Percentiles rank a stretch among this genome's conserved stretches.
These are phyloP conservation scores for Xylariaceae sp. DNA, from an alignment of 2,329 filamentous ascomycete species.

Conservation along the genomic window DNA sequence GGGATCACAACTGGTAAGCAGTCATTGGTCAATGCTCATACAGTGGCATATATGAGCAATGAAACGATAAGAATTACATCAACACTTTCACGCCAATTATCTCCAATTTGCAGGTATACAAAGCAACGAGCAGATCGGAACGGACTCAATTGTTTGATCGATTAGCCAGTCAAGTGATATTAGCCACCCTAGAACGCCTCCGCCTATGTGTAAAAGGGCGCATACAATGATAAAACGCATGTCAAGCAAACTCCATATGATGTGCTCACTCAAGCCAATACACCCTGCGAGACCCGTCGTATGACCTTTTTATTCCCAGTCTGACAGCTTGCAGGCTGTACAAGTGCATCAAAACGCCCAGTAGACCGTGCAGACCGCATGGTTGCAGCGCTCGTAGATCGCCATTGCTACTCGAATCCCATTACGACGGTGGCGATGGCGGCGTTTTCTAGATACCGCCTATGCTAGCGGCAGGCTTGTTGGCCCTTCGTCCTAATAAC, in stretches of 20 bases:
- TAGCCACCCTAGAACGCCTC: conserved; percentile 23
- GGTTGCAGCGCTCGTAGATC: conserved; percentile 2
- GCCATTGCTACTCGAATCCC: conserved; percentile 2
- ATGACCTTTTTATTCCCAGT: conserved; percentile 14
- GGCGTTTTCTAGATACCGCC: conserved; percentile 28
- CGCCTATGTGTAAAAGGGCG: conserved; percentile 24
- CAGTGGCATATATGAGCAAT: neutral
- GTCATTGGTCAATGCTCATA: no score
- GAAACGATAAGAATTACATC: neutral
- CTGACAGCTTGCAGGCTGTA: conserved; percentile 11
- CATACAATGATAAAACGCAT: conserved; percentile 18
- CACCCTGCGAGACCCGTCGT: conserved; percentile 20
- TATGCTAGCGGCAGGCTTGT: conserved; percentile 46
- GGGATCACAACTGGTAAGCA: no score
- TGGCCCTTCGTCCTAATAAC: conserved; percentile 65
- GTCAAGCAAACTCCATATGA: conserved; percentile 21
- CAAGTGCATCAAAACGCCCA: conserved; percentile 13
- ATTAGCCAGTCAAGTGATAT: conserved; percentile 12
- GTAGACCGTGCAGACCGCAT: neutral
- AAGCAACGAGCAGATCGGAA: conserved; percentile 11
- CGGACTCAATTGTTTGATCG: conserved; percentile 12
- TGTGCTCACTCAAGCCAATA: conserved; percentile 28
- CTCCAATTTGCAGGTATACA: neutral
- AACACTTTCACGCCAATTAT: neutral
- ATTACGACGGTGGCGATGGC: neutral